These are phyloP conservation scores for Ogataea methanolica DNA, from an alignment of 805 yeast genomes.

Conservation along the genomic window DNA sequence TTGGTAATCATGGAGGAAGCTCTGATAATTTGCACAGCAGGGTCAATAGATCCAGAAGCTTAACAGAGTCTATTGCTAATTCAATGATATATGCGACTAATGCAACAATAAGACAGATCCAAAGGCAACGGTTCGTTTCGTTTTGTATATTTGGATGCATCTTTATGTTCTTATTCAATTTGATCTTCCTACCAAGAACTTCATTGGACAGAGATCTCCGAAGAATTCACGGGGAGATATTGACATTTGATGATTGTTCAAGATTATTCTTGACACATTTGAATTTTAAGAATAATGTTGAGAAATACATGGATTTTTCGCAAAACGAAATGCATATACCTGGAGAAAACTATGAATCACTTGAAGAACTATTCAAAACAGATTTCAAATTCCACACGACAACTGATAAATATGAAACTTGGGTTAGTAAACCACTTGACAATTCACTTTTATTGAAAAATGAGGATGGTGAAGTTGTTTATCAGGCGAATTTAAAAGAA, in stretches of 20 bases:
- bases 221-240: conserved; percentile 59
- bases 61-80: conserved; percentile 27
- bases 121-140: conserved; percentile 37
- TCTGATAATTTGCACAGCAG: conserved; percentile 6
- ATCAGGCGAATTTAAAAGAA: conserved; percentile 48
- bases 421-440: conserved; percentile 47
- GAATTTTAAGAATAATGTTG: conserved; percentile 18
- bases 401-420: conserved; percentile 53
- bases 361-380: conserved; percentile 12
- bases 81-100: conserved; percentile 23
- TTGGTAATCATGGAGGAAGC: conserved; percentile 7
- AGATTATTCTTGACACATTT: conserved; percentile 42
- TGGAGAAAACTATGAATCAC: conserved; percentile 19
- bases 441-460: conserved; percentile 36
- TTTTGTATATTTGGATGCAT: conserved; percentile 45
- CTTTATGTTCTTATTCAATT: conserved; percentile 51
- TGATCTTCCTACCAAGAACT: conserved; percentile 79
- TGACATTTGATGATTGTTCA: conserved; percentile 67
- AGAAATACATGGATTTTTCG: conserved; percentile 15
- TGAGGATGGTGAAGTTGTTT: conserved; percentile 33
- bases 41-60: conserved; percentile 17
- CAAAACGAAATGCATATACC: conserved; percentile 19
- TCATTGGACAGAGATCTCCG: conserved; percentile 78
- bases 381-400: conserved; percentile 34
- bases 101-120: conserved; percentile 25